These are phyloP conservation scores for Daldinia concentrica DNA, from an alignment of 495 filamentous ascomycete genomes.

Conservation along the genomic window DNA sequence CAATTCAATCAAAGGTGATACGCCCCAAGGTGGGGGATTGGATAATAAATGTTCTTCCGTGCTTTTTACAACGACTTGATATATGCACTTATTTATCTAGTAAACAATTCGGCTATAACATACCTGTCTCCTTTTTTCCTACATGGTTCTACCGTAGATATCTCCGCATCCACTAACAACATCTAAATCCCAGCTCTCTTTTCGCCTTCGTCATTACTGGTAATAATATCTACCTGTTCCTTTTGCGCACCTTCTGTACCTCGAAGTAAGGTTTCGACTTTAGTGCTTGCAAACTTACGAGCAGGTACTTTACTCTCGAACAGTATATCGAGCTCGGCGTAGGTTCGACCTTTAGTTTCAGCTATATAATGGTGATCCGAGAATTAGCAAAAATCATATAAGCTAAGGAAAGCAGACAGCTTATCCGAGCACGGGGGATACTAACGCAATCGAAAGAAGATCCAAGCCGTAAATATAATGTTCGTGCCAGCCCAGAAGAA, in stretches of 20 bases:
- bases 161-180: background rate
- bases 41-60: background rate
- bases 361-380: constrained; percentile 26
- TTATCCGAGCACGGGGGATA: constrained; percentile 27
- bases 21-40: background rate
- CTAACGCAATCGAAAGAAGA: constrained; percentile 54
- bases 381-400: background rate
- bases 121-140: background rate
- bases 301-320: constrained; percentile 61
- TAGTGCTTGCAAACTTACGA: constrained; percentile 55
- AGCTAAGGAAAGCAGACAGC: background rate
- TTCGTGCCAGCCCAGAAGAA: constrained; percentile 68
- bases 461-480: constrained; percentile 54
- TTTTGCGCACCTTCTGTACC: constrained; percentile 46
- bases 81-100: background rate
- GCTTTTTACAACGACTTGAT: background rate
- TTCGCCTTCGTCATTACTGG: background rate
- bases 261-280: constrained; percentile 43
- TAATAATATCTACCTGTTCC: constrained; percentile 38
- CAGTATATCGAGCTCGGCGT: constrained; percentile 66
- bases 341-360: constrained; percentile 61
- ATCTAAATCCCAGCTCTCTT: constrained; percentile 2
- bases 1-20: constrained; percentile 7
- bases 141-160: background rate
- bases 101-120: background rate